phyloP scores from a whole-genome alignment of 2,329 filamentous ascomycete species.

The Nannizziopsis barbatae region DNA sequence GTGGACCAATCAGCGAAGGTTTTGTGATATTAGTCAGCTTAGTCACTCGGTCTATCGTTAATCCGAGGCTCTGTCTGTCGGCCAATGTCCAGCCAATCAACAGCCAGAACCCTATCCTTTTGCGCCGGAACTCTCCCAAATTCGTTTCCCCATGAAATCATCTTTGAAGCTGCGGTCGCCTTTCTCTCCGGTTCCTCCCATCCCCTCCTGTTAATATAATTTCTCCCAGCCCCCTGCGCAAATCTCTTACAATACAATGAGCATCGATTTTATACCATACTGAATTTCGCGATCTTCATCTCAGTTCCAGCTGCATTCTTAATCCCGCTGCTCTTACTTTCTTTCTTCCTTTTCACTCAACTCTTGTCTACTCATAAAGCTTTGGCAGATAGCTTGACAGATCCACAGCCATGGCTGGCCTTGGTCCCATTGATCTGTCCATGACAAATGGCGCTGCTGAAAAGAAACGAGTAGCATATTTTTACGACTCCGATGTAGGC shows the following conservation, averaged over 20 bases:
- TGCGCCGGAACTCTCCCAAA: no score
- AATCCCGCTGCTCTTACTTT: background rate
- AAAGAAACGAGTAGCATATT: constrained; percentile 86
- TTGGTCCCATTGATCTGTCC: constrained; percentile 45
- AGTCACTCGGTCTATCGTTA: background rate
- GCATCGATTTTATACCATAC: no score
- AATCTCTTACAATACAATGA: no score
- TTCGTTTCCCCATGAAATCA: constrained; percentile 11
- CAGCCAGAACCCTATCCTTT: background rate
- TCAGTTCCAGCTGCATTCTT: background rate
- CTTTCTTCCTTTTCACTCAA: background rate
- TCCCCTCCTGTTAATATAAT: background rate
- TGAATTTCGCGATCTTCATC: background rate
- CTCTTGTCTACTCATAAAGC: background rate
- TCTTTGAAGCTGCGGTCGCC: background rate
- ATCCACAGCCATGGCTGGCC: constrained; percentile 37
- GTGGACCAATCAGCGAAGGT: background rate
- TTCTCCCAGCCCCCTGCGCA: background rate
- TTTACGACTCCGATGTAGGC: constrained; percentile 95
- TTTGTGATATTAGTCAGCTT: background rate
- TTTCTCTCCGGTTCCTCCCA: background rate
- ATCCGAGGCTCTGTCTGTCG: background rate
- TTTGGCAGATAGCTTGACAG: background rate
- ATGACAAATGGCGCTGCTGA: constrained; percentile 41
- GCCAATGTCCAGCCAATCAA: constrained; percentile 5